Percentiles rank a stretch among this genome's conserved stretches.
Conservation (phyloP, 2,329 filamentous ascomycete genomes). For the Boeremia exigua region DNA sequence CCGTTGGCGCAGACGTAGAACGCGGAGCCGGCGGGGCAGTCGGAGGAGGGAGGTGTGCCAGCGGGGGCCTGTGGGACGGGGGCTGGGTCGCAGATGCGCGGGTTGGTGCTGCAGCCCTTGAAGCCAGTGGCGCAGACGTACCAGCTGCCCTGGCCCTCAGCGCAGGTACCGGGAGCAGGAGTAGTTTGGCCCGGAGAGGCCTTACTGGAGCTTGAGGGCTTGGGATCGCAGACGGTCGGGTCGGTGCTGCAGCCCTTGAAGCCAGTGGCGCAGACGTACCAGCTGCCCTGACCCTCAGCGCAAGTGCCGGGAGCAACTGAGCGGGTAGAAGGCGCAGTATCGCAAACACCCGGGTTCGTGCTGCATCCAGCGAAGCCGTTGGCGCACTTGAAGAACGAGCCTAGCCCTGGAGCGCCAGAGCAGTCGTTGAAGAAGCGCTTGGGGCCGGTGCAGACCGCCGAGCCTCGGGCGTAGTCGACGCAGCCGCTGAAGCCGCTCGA, state of each 20-base stretch:
- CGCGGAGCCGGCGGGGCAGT: background rate
- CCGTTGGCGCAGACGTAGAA: background rate
- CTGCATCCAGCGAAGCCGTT: background rate
- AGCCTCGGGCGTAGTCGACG: background rate
- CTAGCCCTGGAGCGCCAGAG: background rate
- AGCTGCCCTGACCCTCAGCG: background rate
- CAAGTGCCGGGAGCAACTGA: background rate
- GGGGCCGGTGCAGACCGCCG: background rate
- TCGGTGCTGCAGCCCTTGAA: background rate
- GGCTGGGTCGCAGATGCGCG: background rate
- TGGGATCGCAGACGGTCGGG: background rate
- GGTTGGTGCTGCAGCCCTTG: background rate
- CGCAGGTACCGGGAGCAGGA: background rate
- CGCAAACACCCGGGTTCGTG: background rate
- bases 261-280: background rate
- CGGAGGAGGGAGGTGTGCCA: background rate
- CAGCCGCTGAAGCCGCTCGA: conserved; percentile 1
- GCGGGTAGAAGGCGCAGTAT: background rate
- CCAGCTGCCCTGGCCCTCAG: background rate
- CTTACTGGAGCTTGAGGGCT: background rate
- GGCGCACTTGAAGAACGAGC: background rate
- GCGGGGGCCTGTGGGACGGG: background rate
- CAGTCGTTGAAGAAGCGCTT: background rate
- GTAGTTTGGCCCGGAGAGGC: too few relatives aligned
- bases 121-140: background rate